Base-by-base conservation (phyloP, 2,329 filamentous ascomycete genomes). In the Calonectria henricotiae region DNA sequence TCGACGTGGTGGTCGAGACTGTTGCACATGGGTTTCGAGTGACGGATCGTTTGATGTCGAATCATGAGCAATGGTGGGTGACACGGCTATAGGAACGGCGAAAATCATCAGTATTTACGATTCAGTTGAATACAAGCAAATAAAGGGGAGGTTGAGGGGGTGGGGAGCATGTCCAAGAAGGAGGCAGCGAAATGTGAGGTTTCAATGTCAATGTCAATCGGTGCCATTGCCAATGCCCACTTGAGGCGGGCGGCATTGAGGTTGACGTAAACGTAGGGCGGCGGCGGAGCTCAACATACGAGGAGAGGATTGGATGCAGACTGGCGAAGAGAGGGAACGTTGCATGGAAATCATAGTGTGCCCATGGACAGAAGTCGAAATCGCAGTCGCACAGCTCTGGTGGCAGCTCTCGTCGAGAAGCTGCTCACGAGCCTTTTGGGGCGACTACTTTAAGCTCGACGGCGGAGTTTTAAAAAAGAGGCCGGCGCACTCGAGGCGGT, bases 271-370 rank as follows among this genome's bases (percentile, higher is more conserved):
- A 65, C 32, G 62, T 35, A 32, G 46, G 61, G 72, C 67, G 68
- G 68, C 69, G 72, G 62, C 71, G 70, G 69, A 68, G 62, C 60
- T 70, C 58, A 75, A 91, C 90, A 81, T 90, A 92, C 90, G 86
- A 78, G 87, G 84, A 82, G 88, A 87, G 75, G 87, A 84, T 78
- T 86, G 85, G 75, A 86, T 85, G 83, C 86, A 86, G 82, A 89
- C 89, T 77, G 89, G 88, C 81, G 90, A 91, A 75, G 90, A 91
- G 73, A 88, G 84, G 73, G 89, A 90, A 77, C 87, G 87, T 83
- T 90, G 87, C 88, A 90, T 89, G 82, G 88, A 87, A 80, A 88
- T 87, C 87, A 90, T 89, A 82, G 80, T 87, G 86, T 82, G 81
- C 81, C 83, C 85, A 86, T 86, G 79, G 78, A 80, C 78, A 73